Percentiles rank a stretch among this genome's conserved stretches.
These are phyloP conservation scores for Alternaria sp. DNA, from an alignment of 2,329 filamentous ascomycete species.

Conservation along the genomic window DNA sequence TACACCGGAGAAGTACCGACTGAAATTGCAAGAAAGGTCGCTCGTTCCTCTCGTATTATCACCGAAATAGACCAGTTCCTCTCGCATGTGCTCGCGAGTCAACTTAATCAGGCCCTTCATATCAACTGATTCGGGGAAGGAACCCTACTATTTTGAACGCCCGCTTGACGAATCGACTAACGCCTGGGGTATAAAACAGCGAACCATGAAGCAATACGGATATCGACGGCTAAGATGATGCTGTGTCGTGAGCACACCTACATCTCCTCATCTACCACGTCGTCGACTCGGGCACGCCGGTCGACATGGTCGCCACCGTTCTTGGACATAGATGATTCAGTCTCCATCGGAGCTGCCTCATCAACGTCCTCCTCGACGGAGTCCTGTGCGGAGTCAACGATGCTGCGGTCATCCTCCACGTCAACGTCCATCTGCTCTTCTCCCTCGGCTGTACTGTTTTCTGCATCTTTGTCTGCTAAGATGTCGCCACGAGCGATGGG, in stretches of 20 bases:
- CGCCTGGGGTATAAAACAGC: neutral
- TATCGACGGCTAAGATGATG: neutral
- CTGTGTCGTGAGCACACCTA: neutral
- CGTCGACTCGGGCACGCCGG: slow-evolving; percentile 1
- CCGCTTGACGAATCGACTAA: neutral
- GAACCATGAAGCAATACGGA: neutral
- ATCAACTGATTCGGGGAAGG: neutral
- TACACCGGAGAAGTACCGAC: neutral
- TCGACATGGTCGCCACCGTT: neutral
- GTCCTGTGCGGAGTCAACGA: neutral
- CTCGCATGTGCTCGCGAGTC: neutral
- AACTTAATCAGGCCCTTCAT: neutral
- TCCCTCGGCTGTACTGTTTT: neutral
- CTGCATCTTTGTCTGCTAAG: neutral
- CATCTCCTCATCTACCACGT: neutral
- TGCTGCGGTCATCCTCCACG: neutral
- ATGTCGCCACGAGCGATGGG: slow-evolving; percentile 27
- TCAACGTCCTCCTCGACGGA: neutral
- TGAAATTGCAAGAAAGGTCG: neutral
- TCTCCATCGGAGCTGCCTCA: neutral
- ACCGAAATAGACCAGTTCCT: neutral
- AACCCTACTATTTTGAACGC: neutral
- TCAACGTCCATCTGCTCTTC: neutral
- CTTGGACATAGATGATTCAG: neutral
- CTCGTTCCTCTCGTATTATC: neutral